phyloP scores from a whole-genome alignment of 495 filamentous ascomycete species.

The Lophiostoma macrostomum region DNA sequence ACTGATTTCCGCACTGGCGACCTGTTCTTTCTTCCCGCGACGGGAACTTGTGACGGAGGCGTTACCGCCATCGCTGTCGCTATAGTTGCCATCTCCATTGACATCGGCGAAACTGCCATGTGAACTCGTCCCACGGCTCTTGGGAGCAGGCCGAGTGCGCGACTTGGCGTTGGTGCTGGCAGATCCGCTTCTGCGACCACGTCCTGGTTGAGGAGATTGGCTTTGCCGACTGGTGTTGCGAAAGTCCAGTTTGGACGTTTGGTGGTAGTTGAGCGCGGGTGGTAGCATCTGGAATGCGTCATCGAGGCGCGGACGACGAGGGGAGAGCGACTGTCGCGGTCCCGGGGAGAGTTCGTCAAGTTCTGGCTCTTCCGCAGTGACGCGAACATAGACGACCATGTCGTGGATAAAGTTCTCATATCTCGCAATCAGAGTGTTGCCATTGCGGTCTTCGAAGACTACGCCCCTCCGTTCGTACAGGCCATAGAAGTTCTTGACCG shows the following conservation, averaged over 20 bases:
- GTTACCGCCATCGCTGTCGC: conserved; percentile 74
- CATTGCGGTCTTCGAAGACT: conserved; percentile 85
- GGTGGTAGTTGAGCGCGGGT: conserved; percentile 52
- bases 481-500: conserved; percentile 96
- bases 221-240: conserved; percentile 71
- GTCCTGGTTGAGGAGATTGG: conserved; percentile 69
- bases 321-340: conserved; percentile 35
- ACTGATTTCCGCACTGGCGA: conserved; percentile 94
- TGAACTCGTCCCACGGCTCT: conserved; percentile 66
- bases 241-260: conserved; percentile 64
- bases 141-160: conserved; percentile 60
- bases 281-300: conserved; percentile 44
- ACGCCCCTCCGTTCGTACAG: conserved; percentile 79
- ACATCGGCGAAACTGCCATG: conserved; percentile 59
- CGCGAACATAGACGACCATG: conserved; percentile 85
- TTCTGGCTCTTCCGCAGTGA: conserved; percentile 62
- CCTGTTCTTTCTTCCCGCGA: conserved; percentile 69
- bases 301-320: conserved; percentile 38
- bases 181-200: conserved; percentile 76
- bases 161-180: conserved; percentile 58
- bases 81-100: conserved; percentile 69
- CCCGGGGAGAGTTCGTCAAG: conserved; percentile 16
- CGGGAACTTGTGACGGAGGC: conserved; percentile 67
- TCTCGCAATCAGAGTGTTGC: conserved; percentile 83
- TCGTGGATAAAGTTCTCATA: conserved; percentile 91